phyloP scores from a whole-genome alignment of 768 basidiomycete species.

The Leccinum broughii region DNA sequence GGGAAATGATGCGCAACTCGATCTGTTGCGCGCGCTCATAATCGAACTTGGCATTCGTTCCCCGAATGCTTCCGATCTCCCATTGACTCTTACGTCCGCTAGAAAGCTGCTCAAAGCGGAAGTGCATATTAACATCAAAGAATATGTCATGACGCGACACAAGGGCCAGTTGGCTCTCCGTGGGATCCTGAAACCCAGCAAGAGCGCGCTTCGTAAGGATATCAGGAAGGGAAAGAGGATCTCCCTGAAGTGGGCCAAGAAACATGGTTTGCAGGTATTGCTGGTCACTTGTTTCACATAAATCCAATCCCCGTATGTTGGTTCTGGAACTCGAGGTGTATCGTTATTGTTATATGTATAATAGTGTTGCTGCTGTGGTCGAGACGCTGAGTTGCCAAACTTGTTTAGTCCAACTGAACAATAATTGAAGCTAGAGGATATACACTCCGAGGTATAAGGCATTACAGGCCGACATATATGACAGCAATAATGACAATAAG shows the following conservation, averaged over 20 bases:
- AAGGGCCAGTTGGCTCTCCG: conserved; percentile 64
- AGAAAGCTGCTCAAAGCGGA: conserved; percentile 62
- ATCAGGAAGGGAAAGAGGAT: conserved; percentile 50
- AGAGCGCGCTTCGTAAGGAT: conserved; percentile 59
- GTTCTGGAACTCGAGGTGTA: background rate
- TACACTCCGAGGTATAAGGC: conserved; percentile 24
- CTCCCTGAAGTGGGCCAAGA: conserved; percentile 60
- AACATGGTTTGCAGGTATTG: conserved; percentile 61
- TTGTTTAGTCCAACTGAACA: background rate
- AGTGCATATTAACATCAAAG: conserved; percentile 70
- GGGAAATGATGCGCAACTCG: conserved; percentile 39
- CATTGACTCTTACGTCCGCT: conserved; percentile 64
- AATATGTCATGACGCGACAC: conserved; percentile 67
- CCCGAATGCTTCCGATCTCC: conserved; percentile 46
- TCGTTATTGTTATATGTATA: background rate
- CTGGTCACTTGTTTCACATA: conserved; percentile 52
- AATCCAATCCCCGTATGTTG: background rate
- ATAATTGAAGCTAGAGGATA: conserved; percentile 5
- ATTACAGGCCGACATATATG: conserved; percentile 13
- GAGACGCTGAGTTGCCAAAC: background rate
- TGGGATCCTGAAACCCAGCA: conserved; percentile 60
- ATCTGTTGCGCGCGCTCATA: conserved; percentile 70
- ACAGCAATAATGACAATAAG: conserved; percentile 2
- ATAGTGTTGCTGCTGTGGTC: background rate
- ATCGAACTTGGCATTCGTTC: conserved; percentile 69